Conservation (phyloP, 1,284 basidiomycete genomes). For the Ustilago lituana region DNA sequence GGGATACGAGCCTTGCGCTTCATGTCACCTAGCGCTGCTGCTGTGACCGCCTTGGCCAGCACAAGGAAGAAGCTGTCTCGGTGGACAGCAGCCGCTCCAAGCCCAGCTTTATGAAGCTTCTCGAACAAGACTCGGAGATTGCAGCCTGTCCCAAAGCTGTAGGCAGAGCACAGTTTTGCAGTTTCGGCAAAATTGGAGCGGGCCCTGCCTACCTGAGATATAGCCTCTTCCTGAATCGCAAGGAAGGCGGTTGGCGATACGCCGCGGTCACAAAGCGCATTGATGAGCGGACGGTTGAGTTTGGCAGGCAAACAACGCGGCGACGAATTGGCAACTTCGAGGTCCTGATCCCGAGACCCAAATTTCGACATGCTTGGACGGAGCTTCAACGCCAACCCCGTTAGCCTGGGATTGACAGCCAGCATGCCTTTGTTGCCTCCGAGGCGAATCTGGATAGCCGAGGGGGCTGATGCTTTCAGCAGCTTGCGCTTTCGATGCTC, state of each 20-base stretch:
- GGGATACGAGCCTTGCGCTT: slow-evolving; percentile 44
- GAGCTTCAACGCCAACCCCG: slow-evolving; percentile 17
- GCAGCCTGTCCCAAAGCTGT: slow-evolving; percentile 30
- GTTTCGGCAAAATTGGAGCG: slow-evolving; percentile 22
- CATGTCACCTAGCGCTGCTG: slow-evolving; percentile 42
- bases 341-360: slow-evolving; percentile 17
- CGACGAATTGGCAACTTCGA: slow-evolving; percentile 34
- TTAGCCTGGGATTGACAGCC: slow-evolving; percentile 24
- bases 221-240: slow-evolving; percentile 28
- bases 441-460: slow-evolving; percentile 38
- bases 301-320: slow-evolving; percentile 20
- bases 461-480: slow-evolving; percentile 23
- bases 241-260: slow-evolving; percentile 10
- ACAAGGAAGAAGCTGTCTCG: slow-evolving; percentile 30
- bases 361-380: slow-evolving; percentile 36
- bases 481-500: slow-evolving; percentile 22
- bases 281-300: slow-evolving; percentile 42
- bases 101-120: slow-evolving; percentile 22
- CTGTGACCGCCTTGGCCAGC: slow-evolving; percentile 17
- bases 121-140: slow-evolving; percentile 25
- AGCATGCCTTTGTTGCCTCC: slow-evolving; percentile 42
- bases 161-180: slow-evolving; percentile 19
- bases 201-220: slow-evolving; percentile 21
- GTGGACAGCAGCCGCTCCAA: slow-evolving; percentile 6
- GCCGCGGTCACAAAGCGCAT: slow-evolving; percentile 31